Conservation (phyloP, 1,284 basidiomycete genomes). For the Malassezia slooffiae region DNA sequence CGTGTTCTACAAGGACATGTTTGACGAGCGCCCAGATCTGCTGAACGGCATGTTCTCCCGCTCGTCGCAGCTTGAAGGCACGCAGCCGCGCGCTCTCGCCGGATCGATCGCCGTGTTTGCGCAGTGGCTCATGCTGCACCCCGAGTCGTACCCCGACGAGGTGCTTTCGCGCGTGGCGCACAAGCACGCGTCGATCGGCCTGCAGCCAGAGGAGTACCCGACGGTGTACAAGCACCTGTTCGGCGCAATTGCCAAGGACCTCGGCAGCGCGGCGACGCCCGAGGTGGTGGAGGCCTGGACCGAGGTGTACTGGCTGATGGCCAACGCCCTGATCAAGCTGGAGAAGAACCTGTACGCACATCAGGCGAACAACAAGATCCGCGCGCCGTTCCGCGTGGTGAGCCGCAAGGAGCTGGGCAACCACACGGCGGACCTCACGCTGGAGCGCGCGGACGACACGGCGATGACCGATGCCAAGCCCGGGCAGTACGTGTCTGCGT, state of each 20-base stretch:
- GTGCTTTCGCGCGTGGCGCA: constrained; percentile 10
- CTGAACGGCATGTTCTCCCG: constrained; percentile 8
- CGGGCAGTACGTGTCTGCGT: constrained; percentile 12
- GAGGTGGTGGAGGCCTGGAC: constrained; percentile 10
- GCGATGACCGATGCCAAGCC: constrained; percentile 1
- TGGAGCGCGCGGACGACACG: constrained; percentile 3
- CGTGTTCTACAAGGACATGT: constrained; percentile 9
- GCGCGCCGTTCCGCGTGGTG: too few species aligned
- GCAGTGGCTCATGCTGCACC: constrained; percentile 2
- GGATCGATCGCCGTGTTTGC: constrained; percentile 10
- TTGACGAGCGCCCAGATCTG: constrained; percentile 4
- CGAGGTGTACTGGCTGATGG: constrained; percentile 12
- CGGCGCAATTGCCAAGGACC: constrained; percentile 5
- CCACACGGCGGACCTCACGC: neutral
- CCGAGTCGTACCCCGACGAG: neutral
- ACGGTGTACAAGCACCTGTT: constrained; percentile 12
- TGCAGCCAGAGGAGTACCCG: constrained; percentile 6
- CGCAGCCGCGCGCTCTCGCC: constrained; percentile 11
- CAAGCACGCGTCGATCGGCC: constrained; percentile 11
- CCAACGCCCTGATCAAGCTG: constrained; percentile 1
- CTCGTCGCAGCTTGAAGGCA: constrained; percentile 8
- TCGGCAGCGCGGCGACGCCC: constrained; percentile 7
- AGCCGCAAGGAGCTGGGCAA: neutral
- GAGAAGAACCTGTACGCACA: constrained; percentile 5
- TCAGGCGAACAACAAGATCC: too few species aligned